Percentiles rank a stretch among this genome's conserved stretches.
Conservation (phyloP, 768 basidiomycete genomes). For the Russula virescens region DNA sequence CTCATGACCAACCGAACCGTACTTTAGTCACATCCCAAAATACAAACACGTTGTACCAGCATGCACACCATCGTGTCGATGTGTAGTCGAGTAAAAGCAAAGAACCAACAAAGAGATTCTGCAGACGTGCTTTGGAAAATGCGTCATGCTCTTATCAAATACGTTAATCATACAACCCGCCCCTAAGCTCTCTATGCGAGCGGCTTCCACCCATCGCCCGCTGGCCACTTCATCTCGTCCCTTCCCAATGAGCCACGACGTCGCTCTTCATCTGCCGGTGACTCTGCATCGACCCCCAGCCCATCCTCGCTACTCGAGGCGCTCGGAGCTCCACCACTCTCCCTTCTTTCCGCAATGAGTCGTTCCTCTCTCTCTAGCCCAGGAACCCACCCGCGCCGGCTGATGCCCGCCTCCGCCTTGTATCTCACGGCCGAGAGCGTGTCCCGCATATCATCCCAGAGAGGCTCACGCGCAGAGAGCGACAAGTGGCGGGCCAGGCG, state of each 20-base stretch:
- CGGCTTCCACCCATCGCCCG: constrained; percentile 49
- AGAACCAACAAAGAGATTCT: neutral
- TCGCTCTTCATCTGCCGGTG: constrained; percentile 15
- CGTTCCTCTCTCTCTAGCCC: constrained; percentile 35
- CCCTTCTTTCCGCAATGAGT: constrained; percentile 36
- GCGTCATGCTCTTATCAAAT: neutral
- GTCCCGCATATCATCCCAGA: constrained; percentile 36
- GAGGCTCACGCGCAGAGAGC: constrained; percentile 31
- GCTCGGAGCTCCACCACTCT: constrained; percentile 25
- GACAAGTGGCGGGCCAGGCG: constrained; percentile 38
- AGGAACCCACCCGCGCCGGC: constrained; percentile 50
- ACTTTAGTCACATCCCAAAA: neutral
- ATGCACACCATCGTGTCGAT: too few species aligned
- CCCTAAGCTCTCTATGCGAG: constrained; percentile 27
- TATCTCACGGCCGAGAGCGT: constrained; percentile 44
- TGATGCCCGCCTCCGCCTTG: constrained; percentile 68
- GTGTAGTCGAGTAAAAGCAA: neutral
- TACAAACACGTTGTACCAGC: neutral
- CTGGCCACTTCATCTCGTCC: constrained; percentile 59
- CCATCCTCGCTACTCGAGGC: constrained; percentile 25
- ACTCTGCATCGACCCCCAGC: constrained; percentile 22
- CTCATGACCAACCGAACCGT: neutral
- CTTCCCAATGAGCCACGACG: constrained; percentile 30
- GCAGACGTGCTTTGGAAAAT: neutral
- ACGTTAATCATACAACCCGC: neutral